phyloP scores from a whole-genome alignment of 2,329 filamentous ascomycete genomes.

The Ceratocystis cubensis region DNA sequence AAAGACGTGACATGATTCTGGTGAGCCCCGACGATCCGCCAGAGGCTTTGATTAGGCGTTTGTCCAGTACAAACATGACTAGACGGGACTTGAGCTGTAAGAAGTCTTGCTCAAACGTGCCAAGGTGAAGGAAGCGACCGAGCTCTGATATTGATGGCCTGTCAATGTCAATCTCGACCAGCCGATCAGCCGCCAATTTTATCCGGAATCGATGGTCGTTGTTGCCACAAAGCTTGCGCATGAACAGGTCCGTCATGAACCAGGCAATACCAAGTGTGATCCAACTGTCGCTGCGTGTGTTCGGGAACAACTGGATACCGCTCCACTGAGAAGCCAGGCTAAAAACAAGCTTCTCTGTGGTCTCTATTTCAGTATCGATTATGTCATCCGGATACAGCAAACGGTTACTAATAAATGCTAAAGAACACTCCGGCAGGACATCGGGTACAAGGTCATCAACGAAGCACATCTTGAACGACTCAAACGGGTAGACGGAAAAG shows the following conservation, averaged over 20 bases:
- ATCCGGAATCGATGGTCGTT: constrained; percentile 89
- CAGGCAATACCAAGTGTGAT: constrained; percentile 79
- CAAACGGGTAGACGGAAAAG: constrained; percentile 83
- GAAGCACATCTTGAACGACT: constrained; percentile 86
- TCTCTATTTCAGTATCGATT: constrained; percentile 71
- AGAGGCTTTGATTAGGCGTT: constrained; percentile 75
- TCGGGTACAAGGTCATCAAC: constrained; percentile 77
- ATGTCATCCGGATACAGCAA: constrained; percentile 75
- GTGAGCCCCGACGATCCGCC: constrained; percentile 66
- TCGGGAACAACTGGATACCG: constrained; percentile 81
- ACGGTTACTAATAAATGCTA: constrained; percentile 77
- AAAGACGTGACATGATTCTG: constrained; percentile 72
- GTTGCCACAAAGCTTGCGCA: constrained; percentile 80
- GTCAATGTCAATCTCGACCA: constrained; percentile 69
- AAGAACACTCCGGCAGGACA: constrained; percentile 62
- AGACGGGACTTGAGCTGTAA: constrained; percentile 81
- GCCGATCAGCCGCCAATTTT: constrained; percentile 68
- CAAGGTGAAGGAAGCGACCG: constrained; percentile 64
- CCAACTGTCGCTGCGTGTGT: constrained; percentile 72
- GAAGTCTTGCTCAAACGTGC: constrained; percentile 78
- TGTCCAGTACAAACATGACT: constrained; percentile 87
- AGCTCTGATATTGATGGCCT: constrained; percentile 73
- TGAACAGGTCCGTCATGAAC: constrained; percentile 90
- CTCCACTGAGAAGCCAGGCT: constrained; percentile 87
- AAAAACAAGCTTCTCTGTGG: constrained; percentile 68